Evolutionary conservation across 805 yeast species (phyloP), one percentile per base, ranked within the genome.

Genomic region (Lachancea thermotolerans): DNA sequence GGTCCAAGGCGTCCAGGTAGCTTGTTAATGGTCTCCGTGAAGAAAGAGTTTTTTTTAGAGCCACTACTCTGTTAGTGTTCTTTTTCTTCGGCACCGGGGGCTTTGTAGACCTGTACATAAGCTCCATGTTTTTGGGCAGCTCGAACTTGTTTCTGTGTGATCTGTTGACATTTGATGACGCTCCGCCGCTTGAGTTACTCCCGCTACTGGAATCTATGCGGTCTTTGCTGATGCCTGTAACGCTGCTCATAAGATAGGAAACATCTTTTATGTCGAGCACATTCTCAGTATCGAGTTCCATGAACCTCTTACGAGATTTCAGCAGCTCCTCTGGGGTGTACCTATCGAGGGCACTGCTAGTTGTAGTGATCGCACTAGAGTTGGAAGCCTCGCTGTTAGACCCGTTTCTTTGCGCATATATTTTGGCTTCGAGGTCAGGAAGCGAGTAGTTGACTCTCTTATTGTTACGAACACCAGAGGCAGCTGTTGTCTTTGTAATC

Each of bases 271-370:
- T 47, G 42, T 61, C 66, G 25, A 53, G 54, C 2, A 43, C 29
- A 44, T 64, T 64, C 35, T 64, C 68, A 10, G 63, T 57, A 41
- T 64, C 61, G 10, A 64, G 47, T 44, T 64, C 67, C 63, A 64
- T 55, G 35, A 55, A 59, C 16, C 66, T 48, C 46, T 56, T 57
- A 36, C 57, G 54, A 5, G 68, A 64, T 41, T 58, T 60, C 11
- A 62, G 49, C 8, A 64, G 50, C 37, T 62, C 59, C 34, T 56
- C 57, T 41, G 55, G 60, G 1, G 62, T 50, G 46, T 52, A 59
- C 38, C 55, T 56, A 21, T 60, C 62, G 2, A 44, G 15, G 17
- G 50, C 41, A 6, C 47, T 41, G 12, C 34, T 45, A 17, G 50
- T 49, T 3, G 55, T 49, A 4, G 53, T 46, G n/a, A 27, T 21